Base-by-base conservation (phyloP, 192 early-diverging fungal genomes). In the Backusella australiensis region DNA sequence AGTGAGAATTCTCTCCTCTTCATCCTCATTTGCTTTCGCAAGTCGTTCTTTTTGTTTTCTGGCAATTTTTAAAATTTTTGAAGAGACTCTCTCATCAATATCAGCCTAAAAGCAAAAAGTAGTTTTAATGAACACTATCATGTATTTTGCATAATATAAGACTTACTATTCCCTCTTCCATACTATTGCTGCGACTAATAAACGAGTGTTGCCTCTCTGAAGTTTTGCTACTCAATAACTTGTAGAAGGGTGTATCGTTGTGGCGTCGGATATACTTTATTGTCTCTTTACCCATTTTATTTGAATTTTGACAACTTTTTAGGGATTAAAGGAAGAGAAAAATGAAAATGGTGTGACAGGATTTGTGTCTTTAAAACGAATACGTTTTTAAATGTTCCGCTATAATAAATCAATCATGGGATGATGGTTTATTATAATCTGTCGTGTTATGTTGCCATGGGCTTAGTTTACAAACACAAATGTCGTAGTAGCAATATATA, bases 21-120 rank as follows among this genome's bases (percentile, higher is more conserved):
- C 83, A 44, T 86, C 86, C 34, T 85, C 83, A 0, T 85, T 78
- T 34, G 81, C 80, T 6, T 68, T 85, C 56, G 89, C 90, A 7
- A 97, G 81, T 81, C 98, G 96, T 23, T 93, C 91, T 84, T 98
- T 97, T 85, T 99, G 97, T 78, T 94, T 88, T 78, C 89, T 86
- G 49, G 94, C 96, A 75, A 99, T 91, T 75, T 90, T 80, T 73
- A 98, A 80, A 85, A 98, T 95, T 74, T 94, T 94, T 81, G 87
- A 88, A 14, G 97, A 97, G 42, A 95, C 91, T 78, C 94, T 96
- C 65, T 91, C 88, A 80, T 98, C 97, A 17, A 98, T 86, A 70
- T 84, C 90, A 82, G 84, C 85, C 90, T 90, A 77, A 36, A 75
- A 12, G 71, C 8, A 56, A 34, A 23, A 44, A 29, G 32, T 42